These are phyloP conservation scores for Neofusicoccum umdonicola DNA, from an alignment of 2,329 filamentous ascomycete species.

Conservation along the genomic window DNA sequence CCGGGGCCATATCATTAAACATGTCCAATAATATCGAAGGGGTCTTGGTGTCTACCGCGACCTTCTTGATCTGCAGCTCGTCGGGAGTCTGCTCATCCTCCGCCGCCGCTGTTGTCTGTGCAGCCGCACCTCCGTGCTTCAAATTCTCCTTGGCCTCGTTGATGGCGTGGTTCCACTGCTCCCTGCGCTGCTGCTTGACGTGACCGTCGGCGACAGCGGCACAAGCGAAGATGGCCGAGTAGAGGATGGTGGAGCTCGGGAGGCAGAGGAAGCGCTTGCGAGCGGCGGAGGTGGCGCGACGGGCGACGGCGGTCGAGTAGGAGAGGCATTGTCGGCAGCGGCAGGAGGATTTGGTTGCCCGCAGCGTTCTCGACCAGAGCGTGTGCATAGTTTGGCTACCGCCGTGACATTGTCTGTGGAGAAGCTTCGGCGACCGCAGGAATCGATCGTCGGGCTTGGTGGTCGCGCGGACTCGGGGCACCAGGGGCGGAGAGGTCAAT, in stretches of 20 bases:
- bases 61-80: no score
- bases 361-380: conserved; percentile 65
- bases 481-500: neutral
- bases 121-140: conserved; percentile 20
- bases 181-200: conserved; percentile 56
- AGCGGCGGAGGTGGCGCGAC: conserved; percentile 49
- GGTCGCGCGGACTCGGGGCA: neutral
- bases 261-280: conserved; percentile 54
- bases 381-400: conserved; percentile 57
- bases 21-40: no score
- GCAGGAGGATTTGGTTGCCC: conserved; percentile 57
- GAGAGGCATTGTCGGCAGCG: conserved; percentile 62
- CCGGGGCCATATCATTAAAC: neutral
- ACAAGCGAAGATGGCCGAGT: conserved; percentile 65
- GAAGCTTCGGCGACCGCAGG: neutral
- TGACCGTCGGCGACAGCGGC: conserved; percentile 63
- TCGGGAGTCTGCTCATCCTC: no score
- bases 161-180: conserved; percentile 62
- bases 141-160: conserved; percentile 54
- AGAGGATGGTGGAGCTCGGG: conserved; percentile 61
- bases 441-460: neutral
- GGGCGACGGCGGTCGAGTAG: conserved; percentile 47
- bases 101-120: neutral
- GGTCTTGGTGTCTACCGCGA: no score
- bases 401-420: conserved; percentile 3